Conservation (phyloP, 2,329 filamentous ascomycete species). For the Fusarium cyanostomum region DNA sequence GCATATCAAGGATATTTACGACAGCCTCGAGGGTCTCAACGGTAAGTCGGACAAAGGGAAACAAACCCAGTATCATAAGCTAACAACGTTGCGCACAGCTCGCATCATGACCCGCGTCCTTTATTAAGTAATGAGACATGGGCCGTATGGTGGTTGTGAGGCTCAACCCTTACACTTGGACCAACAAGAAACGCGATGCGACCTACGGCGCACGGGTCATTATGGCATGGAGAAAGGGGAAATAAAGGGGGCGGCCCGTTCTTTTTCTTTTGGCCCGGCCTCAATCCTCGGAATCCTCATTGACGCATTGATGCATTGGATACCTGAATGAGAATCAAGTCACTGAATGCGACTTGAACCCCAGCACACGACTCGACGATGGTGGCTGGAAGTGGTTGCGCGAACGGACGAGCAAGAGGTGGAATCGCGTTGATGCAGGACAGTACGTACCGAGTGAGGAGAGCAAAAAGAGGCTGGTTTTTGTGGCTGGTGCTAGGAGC, state of each 20-base stretch:
- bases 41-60: slow-evolving; percentile 63
- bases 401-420: slow-evolving; percentile 3
- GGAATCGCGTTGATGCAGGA: slow-evolving; percentile 6
- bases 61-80: slow-evolving; percentile 8
- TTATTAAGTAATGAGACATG: slow-evolving; percentile 48
- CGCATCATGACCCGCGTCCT: slow-evolving; percentile 59
- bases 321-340: slow-evolving; percentile 10
- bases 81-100: slow-evolving; percentile 44
- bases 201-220: slow-evolving; percentile 23
- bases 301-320: slow-evolving; percentile 35
- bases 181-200: slow-evolving; percentile 27
- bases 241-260: slow-evolving; percentile 34
- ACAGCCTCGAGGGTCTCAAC: slow-evolving; percentile 80
- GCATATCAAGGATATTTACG: slow-evolving; percentile 87
- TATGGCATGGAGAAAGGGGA: slow-evolving; percentile 15
- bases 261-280: slow-evolving; percentile 22
- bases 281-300: slow-evolving; percentile 21
- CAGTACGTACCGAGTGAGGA: slow-evolving; percentile 11
- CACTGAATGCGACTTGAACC: slow-evolving; percentile 3
- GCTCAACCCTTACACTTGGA: slow-evolving; percentile 27
- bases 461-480: slow-evolving; percentile 34
- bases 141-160: slow-evolving; percentile 10
- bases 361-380: slow-evolving; percentile 20
- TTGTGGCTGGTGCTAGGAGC: slow-evolving; percentile 34
- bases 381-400: slow-evolving; percentile 16